phyloP scores from a whole-genome alignment of 2,329 filamentous ascomycete genomes.

The Nannizziopsis arthrosporioides region DNA sequence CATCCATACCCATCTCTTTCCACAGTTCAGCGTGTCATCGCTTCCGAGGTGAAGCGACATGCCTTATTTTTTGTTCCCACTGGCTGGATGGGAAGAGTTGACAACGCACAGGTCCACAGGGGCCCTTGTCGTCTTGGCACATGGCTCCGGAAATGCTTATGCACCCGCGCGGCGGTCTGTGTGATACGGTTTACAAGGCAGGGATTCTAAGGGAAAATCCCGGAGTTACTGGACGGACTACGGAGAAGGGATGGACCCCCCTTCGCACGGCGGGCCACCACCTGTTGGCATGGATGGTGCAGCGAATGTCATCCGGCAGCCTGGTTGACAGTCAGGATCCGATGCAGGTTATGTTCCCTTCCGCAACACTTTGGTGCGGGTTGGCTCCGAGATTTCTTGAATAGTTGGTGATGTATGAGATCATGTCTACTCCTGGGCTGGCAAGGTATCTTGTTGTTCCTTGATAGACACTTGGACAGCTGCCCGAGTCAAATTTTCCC shows the following conservation, averaged over 20 bases:
- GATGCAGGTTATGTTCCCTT: too few relatives aligned
- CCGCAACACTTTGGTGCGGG: too few relatives aligned
- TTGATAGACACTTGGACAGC: too few relatives aligned
- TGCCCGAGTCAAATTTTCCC: too few relatives aligned
- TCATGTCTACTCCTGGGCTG: too few relatives aligned
- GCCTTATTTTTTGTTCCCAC: too few relatives aligned
- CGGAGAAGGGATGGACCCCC: neutral
- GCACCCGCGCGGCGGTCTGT: neutral
- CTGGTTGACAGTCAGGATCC: too few relatives aligned
- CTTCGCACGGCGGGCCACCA: neutral
- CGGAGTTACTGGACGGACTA: neutral
- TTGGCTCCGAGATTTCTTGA: too few relatives aligned
- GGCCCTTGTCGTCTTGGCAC: slow-evolving; percentile 1
- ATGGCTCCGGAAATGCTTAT: neutral
- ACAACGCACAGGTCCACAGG: slow-evolving; percentile 8
- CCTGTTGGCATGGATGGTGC: neutral
- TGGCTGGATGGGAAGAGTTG: neutral
- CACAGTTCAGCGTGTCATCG: neutral
- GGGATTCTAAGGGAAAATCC: neutral
- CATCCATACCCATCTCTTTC: neutral
- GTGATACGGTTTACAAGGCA: slow-evolving; percentile 2
- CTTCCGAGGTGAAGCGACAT: too few relatives aligned
- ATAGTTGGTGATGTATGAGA: too few relatives aligned
- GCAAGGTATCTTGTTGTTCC: too few relatives aligned
- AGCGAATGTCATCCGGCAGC: too few relatives aligned